phyloP scores from a whole-genome alignment of 1,284 basidiomycete species.

The Trametes polyzona region DNA sequence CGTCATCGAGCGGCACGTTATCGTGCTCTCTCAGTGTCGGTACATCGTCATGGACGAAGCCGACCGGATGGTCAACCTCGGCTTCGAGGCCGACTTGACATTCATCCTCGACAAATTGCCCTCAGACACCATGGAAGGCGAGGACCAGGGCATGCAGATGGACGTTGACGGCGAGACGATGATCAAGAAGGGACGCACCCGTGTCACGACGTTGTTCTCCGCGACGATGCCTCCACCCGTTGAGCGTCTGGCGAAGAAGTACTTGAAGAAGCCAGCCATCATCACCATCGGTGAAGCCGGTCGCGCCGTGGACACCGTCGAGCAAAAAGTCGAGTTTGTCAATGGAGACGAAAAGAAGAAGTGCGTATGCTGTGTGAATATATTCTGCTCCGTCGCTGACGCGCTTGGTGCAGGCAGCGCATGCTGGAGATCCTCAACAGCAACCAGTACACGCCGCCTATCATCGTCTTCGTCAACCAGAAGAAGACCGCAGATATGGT shows the following conservation, averaged over 20 bases:
- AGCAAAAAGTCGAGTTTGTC: conserved; percentile 95
- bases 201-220: conserved; percentile 93
- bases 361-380: conserved; percentile 45
- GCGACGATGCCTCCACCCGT: conserved; percentile 99
- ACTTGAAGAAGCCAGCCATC: conserved; percentile 89
- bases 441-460: conserved; percentile 82
- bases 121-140: conserved; percentile 83
- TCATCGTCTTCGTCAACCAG: conserved; percentile 99
- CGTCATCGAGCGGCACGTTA: conserved; percentile 93
- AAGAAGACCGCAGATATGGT: conserved; percentile 99
- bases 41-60: conserved; percentile 99
- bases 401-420: conserved; percentile 56
- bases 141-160: conserved; percentile 68
- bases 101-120: conserved; percentile 96
- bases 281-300: conserved; percentile 99
- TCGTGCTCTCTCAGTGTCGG: conserved; percentile 95
- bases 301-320: conserved; percentile 96
- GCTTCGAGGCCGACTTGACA: conserved; percentile 93
- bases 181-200: conserved; percentile 75
- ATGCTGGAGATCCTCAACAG: conserved; percentile 91
- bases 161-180: conserved; percentile 66
- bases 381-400: conserved; percentile 6
- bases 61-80: conserved; percentile 97
- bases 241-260: conserved; percentile 92
- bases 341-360: conserved; percentile 94